phyloP scores from a whole-genome alignment of 371 early-diverging fungal genomes.

The Lichtheimia hyalospora region DNA sequence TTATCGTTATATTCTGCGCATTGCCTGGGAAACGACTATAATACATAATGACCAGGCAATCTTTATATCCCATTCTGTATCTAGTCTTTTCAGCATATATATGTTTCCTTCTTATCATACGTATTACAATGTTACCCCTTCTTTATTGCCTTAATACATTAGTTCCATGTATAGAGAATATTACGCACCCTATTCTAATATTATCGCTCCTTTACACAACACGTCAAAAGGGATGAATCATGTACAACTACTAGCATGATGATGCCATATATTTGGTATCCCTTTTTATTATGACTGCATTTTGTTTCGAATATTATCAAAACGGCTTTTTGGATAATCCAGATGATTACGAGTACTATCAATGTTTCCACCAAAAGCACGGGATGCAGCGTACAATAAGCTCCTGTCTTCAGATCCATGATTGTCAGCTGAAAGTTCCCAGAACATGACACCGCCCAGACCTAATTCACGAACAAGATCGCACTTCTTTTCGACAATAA shows the following conservation, averaged over 20 bases:
- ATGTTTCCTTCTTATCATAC: no score
- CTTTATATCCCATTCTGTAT: no score
- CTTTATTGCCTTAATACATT: not conserved
- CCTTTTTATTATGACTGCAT: not conserved
- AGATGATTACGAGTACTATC: conserved; percentile 48
- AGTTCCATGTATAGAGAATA: not conserved
- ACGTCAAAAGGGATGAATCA: no score
- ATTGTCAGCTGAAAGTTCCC: conserved; percentile 77
- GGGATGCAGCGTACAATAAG: conserved; percentile 41
- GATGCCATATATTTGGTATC: not conserved
- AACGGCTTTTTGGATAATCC: conserved; percentile 44
- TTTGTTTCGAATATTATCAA: conserved; percentile 42
- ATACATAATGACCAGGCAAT: conserved; percentile 16
- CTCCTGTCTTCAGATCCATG: conserved; percentile 23
- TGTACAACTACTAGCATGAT: no score
- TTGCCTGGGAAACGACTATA: conserved; percentile 38
- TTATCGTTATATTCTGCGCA: conserved; percentile 31
- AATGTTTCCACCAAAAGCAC: conserved; percentile 30
- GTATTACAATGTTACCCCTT: not conserved
- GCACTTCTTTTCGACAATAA: conserved; percentile 71
- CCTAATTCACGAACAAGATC: conserved; percentile 62
- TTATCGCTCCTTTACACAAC: no score
- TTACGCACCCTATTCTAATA: not conserved
- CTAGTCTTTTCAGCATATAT: no score
- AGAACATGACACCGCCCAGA: conserved; percentile 85